Evolutionary conservation across 768 basidiomycete genomes (phyloP).

Genomic region (Russula sp.): DNA sequence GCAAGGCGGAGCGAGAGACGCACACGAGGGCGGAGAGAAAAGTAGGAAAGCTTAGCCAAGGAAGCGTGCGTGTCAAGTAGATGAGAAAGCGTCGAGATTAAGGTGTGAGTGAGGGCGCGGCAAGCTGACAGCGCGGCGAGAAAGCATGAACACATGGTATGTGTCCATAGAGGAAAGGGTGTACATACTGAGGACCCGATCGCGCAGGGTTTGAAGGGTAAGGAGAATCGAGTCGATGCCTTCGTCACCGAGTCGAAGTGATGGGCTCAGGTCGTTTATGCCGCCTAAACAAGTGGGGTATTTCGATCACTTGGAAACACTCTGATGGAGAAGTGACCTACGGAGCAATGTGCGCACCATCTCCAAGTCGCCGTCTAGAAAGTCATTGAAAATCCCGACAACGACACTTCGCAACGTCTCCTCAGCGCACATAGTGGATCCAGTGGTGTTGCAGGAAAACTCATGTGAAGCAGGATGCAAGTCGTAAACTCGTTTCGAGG

Average conservation of each 20-base stretch:
- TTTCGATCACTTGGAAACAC: not conserved
- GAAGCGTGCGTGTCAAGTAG: constrained; percentile 78
- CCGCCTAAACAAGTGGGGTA: constrained; percentile 42
- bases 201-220: constrained; percentile 63
- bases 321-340: constrained; percentile 33
- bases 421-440: constrained; percentile 53
- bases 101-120: constrained; percentile 66
- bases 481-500: constrained; percentile 65
- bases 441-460: constrained; percentile 51
- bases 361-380: constrained; percentile 83
- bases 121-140: constrained; percentile 44
- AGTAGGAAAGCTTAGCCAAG: constrained; percentile 68
- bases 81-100: constrained; percentile 66
- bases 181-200: constrained; percentile 63
- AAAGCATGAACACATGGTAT: constrained; percentile 8
- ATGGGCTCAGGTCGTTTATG: constrained; percentile 74
- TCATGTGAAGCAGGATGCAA: constrained; percentile 38
- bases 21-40: constrained; percentile 70
- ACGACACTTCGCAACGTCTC: constrained; percentile 76
- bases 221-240: constrained; percentile 70
- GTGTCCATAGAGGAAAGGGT: not conserved
- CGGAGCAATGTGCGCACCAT: constrained; percentile 71
- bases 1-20: constrained; percentile 72
- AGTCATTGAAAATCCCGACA: constrained; percentile 70
- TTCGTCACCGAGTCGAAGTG: constrained; percentile 70